Evolutionary conservation across 495 filamentous ascomycete genomes (phyloP).

Genomic region (Penicillium tannophilum): DNA sequence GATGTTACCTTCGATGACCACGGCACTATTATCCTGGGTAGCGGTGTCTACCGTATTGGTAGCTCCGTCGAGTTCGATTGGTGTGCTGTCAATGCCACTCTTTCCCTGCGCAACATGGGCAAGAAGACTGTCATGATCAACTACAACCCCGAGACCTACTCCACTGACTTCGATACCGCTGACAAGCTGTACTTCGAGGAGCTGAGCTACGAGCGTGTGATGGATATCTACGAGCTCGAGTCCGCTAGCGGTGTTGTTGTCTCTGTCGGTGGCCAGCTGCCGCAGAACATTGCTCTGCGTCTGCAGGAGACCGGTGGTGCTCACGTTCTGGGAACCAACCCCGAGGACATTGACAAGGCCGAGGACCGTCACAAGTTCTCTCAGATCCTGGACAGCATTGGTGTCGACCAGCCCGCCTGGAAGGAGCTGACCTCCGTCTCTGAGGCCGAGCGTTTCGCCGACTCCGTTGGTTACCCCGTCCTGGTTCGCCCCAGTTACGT

Average conservation of each 20-base stretch:
- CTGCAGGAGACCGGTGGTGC: conserved; percentile 91
- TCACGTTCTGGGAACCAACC: conserved; percentile 87
- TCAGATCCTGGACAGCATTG: conserved; percentile 92
- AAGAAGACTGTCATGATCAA: conserved; percentile 99
- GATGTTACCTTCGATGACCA: conserved; percentile 96
- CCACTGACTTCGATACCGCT: conserved; percentile 91
- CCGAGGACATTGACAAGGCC: conserved; percentile 92
- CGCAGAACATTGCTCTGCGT: conserved; percentile 94
- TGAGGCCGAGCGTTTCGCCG: conserved; percentile 83
- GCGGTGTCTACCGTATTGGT: conserved; percentile 95
- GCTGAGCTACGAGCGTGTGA: conserved; percentile 93
- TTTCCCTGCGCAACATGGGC: conserved; percentile 82
- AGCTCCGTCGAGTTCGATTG: conserved; percentile 99
- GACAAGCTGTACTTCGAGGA: conserved; percentile 98
- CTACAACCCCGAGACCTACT: conserved; percentile 87
- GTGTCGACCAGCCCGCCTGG: conserved; percentile 96
- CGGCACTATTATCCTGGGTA: conserved; percentile 84
- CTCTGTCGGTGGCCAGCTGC: conserved; percentile 92
- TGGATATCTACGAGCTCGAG: conserved; percentile 98
- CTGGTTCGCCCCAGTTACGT: conserved; percentile 95
- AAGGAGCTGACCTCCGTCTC: conserved; percentile 91
- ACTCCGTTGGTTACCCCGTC: conserved; percentile 86
- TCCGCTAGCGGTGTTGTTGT: conserved; percentile 86
- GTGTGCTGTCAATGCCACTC: conserved; percentile 94
- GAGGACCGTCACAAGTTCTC: conserved; percentile 99